phyloP scores from a whole-genome alignment of 2,329 filamentous ascomycete genomes.

The Neopestalotiopsis sp. region DNA sequence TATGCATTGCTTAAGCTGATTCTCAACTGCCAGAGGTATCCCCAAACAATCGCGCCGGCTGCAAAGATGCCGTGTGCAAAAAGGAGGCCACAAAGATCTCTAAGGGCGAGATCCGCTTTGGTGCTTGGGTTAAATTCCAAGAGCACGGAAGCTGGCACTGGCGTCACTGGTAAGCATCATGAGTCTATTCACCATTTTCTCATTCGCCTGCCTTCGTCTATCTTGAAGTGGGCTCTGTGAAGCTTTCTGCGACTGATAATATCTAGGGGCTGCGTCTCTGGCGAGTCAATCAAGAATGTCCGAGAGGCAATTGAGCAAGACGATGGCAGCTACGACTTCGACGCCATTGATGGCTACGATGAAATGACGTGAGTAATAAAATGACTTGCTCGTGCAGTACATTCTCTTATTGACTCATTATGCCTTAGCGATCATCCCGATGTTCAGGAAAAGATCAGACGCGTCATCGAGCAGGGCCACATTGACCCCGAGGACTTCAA shows the following conservation, averaged over 20 bases:
- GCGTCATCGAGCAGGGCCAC: slow-evolving; percentile 76
- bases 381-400: background rate
- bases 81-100: slow-evolving; percentile 70
- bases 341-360: slow-evolving; percentile 80
- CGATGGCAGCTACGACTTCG: slow-evolving; percentile 61
- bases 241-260: slow-evolving; percentile 7
- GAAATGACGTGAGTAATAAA: slow-evolving; percentile 61
- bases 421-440: slow-evolving; percentile 56
- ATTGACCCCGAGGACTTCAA: slow-evolving; percentile 88
- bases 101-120: slow-evolving; percentile 82
- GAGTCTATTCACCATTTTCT: no score
- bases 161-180: slow-evolving; percentile 78
- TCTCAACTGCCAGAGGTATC: slow-evolving; percentile 65
- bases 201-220: background rate
- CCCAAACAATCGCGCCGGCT: slow-evolving; percentile 74
- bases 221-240: slow-evolving; percentile 17
- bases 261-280: slow-evolving; percentile 85
- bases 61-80: slow-evolving; percentile 77
- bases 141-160: slow-evolving; percentile 73
- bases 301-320: slow-evolving; percentile 56
- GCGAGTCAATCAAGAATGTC: slow-evolving; percentile 71
- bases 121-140: slow-evolving; percentile 70
- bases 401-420: slow-evolving; percentile 21
- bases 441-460: slow-evolving; percentile 74
- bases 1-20: slow-evolving; percentile 2